A percentile compares a stretch with the other conserved stretches of the same genome.
Conservation (phyloP, 371 early-diverging fungal genomes). For the Mortierella sp. region DNA sequence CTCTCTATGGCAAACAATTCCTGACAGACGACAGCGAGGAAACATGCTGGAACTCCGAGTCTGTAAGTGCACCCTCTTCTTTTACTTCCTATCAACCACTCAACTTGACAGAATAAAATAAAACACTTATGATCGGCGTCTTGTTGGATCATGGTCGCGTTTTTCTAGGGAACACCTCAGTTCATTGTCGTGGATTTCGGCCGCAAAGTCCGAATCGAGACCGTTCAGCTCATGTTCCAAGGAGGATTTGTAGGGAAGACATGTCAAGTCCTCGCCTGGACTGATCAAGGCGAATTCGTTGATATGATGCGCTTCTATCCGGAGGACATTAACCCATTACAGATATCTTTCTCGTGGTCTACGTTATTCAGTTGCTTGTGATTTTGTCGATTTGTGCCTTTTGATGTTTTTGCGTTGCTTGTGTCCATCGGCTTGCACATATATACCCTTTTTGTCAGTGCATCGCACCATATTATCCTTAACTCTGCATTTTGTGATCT, state of each 20-base stretch:
- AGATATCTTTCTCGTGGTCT: slow-evolving; percentile 37
- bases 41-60: slow-evolving; percentile 96
- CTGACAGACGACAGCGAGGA: slow-evolving; percentile 82
- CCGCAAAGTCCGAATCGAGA: slow-evolving; percentile 57
- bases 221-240: slow-evolving; percentile 82
- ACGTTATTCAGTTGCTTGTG: no score
- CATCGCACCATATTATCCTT: background rate
- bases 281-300: slow-evolving; percentile 59
- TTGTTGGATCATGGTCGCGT: background rate
- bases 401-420: background rate
- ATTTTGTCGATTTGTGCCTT: slow-evolving; percentile 12
- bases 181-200: slow-evolving; percentile 81
- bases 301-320: slow-evolving; percentile 67
- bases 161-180: slow-evolving; percentile 82
- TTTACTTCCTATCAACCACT: background rate
- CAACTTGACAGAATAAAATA: background rate
- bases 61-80: slow-evolving; percentile 58
- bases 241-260: slow-evolving; percentile 93
- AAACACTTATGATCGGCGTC: background rate
- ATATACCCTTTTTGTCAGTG: background rate
- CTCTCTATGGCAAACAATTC: slow-evolving; percentile 84
- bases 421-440: background rate
- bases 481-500: background rate
- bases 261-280: slow-evolving; percentile 62
- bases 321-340: slow-evolving; percentile 75